Base-by-base conservation (phyloP, 2,329 filamentous ascomycete species). In the Colletotrichum musae region DNA sequence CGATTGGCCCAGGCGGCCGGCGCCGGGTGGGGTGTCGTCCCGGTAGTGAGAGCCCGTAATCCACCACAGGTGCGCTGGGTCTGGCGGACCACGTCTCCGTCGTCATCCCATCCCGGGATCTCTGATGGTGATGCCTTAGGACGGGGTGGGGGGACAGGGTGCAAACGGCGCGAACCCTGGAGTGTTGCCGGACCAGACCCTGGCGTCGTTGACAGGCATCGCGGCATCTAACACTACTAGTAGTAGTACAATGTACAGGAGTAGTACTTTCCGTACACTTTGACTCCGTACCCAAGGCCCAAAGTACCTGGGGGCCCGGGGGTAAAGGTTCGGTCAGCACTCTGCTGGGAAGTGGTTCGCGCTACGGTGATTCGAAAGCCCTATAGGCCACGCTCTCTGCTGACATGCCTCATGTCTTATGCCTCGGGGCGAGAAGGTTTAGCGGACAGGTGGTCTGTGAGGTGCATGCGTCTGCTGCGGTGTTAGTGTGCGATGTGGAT, bases 371-470 rank as follows among this genome's bases (percentile, higher is more conserved):
- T 59, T 53, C 39, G 53, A 54, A 36, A n/a, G 41, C 41, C 41
- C 16, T 36, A 36, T 36, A 36, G 32, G 41, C 41, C 41, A 43
- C 16, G 41, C 10, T 36, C 32, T 36, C 7, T 36, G 32, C 32
- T 36, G 32, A 36, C 32, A 10, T 36, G 32, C 32, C 32, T 36
- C 32, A 32, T 32, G 28, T 6, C 6, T 32, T 9, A 36, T 36
- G 41, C 41, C 13, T 43, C 13, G 28, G 28, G 39, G 52, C 26
- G 10, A 21, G 18, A 26, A 28, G 48, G 48, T 45, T 48, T 26
- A 60, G 48, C 50, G 62, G 66, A 64, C 66, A 53, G 62, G 57
- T 69, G 62, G 66, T 66, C 66, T 69, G 66, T 69, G 66, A 69
- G 66, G 61, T 69, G 66, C 66, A 66, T 69, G 56, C 56, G 58